Conservation (phyloP, 2,329 filamentous ascomycete genomes). For the Microthyrium microscopicum region DNA sequence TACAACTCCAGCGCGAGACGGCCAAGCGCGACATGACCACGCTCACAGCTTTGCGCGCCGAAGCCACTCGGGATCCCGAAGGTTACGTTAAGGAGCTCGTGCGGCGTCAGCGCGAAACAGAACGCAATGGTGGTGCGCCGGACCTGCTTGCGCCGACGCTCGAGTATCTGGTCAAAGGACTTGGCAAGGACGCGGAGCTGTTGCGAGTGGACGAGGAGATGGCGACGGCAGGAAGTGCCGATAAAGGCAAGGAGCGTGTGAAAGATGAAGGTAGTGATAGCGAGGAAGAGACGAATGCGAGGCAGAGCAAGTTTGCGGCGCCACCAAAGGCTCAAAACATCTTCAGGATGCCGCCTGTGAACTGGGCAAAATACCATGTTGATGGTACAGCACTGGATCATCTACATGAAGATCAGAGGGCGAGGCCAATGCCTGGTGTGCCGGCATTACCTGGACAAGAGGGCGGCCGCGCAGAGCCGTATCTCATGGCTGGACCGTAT, state of each 20-base stretch:
- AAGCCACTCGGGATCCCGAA: slow-evolving; percentile 53
- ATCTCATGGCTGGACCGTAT: slow-evolving; percentile 41
- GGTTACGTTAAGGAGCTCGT: slow-evolving; percentile 43
- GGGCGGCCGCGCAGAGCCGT: slow-evolving; percentile 28
- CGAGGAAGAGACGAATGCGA: background rate
- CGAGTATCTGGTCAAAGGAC: background rate
- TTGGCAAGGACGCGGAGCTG: slow-evolving; percentile 9
- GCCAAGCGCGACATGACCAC: slow-evolving; percentile 58
- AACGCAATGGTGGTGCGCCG: slow-evolving; percentile 17
- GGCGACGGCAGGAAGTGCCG: background rate
- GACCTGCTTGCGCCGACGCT: slow-evolving; percentile 17
- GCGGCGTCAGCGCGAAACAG: background rate
- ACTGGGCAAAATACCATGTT: slow-evolving; percentile 91
- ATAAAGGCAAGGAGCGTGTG: background rate
- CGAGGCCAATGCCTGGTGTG: slow-evolving; percentile 36
- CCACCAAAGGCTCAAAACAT: slow-evolving; percentile 69
- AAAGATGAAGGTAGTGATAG: background rate
- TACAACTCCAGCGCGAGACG: slow-evolving; percentile 72
- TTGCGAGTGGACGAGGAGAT: slow-evolving; percentile 11
- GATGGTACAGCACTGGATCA: slow-evolving; percentile 71
- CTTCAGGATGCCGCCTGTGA: slow-evolving; percentile 73
- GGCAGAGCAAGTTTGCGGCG: slow-evolving; percentile 34
- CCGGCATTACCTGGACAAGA: slow-evolving; percentile 12
- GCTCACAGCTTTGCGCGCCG: slow-evolving; percentile 52
- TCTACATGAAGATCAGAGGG: slow-evolving; percentile 64